A percentile compares a stretch with the other conserved stretches of the same genome.
These are phyloP conservation scores for Vairimorpha apis DNA, from an alignment of 371 early-diverging fungal genomes.

Conservation along the genomic window DNA sequence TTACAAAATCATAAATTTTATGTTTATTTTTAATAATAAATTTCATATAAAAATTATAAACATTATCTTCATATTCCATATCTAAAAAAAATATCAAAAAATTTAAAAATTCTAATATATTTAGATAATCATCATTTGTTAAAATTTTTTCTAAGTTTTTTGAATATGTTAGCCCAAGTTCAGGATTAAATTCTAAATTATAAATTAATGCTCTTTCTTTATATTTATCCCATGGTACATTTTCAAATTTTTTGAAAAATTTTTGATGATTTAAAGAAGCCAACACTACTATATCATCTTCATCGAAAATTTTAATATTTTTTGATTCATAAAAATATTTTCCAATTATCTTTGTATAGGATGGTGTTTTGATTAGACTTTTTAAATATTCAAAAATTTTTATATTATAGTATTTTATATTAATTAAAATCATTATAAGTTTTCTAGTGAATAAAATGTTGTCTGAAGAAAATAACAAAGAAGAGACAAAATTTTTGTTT, in stretches of 20 bases:
- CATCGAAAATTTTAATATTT: background rate
- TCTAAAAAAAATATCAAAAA: background rate
- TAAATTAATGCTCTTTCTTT: conserved; percentile 34
- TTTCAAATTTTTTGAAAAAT: conserved; percentile 7
- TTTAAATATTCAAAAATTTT: conserved; percentile 3
- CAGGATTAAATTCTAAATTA: conserved; percentile 20
- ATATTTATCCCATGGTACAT: conserved; percentile 9
- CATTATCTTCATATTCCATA: background rate
- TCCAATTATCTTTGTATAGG: conserved; percentile 40
- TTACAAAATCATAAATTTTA: background rate
- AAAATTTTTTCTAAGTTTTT: conserved; percentile 31
- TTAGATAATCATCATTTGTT: background rate
- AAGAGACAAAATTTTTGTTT: conserved; percentile 10
- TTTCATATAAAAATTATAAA: conserved; percentile 3
- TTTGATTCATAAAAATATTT: conserved; percentile 13
- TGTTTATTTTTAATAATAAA: conserved; percentile 2
- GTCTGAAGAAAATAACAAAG: conserved; percentile 11
- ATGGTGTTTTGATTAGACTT: conserved; percentile 17
- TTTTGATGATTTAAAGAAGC: conserved; percentile 14
- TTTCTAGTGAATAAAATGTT: conserved; percentile 30
- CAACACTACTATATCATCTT: conserved; percentile 24
- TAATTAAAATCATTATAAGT: conserved; percentile 19
- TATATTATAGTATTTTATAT: background rate
- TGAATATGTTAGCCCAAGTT: conserved; percentile 12
- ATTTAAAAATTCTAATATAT: conserved; percentile 5